Percentiles rank a stretch among this genome's conserved stretches.
phyloP scores from a whole-genome alignment of 1,284 basidiomycete species.

The Xerocomus amazonicus region DNA sequence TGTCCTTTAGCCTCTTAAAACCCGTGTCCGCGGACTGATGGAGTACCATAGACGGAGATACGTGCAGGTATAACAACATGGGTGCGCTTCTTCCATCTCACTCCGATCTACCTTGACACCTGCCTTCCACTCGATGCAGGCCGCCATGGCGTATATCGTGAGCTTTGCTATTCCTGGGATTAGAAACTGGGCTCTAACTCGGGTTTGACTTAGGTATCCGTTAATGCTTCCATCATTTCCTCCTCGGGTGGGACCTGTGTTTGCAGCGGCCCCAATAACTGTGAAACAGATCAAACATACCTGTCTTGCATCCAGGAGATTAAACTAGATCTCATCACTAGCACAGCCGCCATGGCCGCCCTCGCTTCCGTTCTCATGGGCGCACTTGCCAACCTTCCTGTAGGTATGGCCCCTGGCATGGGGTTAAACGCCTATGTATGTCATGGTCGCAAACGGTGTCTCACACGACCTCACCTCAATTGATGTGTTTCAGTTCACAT shows the following conservation, averaged over 20 bases:
- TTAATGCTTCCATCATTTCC: slow-evolving; percentile 77
- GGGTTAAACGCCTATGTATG: slow-evolving; percentile 82
- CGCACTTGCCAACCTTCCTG: slow-evolving; percentile 77
- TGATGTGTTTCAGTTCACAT: slow-evolving; percentile 61
- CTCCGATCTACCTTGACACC: slow-evolving; percentile 6
- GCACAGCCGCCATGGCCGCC: slow-evolving; percentile 75
- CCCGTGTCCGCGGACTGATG: slow-evolving; percentile 4
- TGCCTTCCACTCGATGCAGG: slow-evolving; percentile 33
- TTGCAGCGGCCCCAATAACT: slow-evolving; percentile 54
- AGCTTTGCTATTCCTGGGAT: slow-evolving; percentile 15
- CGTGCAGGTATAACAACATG: slow-evolving; percentile 82
- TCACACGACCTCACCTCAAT: background rate
- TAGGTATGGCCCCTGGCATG: slow-evolving; percentile 77
- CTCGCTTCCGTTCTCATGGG: slow-evolving; percentile 83
- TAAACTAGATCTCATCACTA: slow-evolving; percentile 70
- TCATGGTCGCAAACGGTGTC: slow-evolving; percentile 11
- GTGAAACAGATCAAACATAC: slow-evolving; percentile 59
- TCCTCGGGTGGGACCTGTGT: slow-evolving; percentile 81
- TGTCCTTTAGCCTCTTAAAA: slow-evolving; percentile 23
- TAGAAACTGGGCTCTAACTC: background rate
- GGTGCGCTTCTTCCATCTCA: slow-evolving; percentile 41
- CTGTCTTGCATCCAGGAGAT: slow-evolving; percentile 64
- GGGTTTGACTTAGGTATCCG: slow-evolving; percentile 58
- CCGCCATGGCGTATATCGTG: slow-evolving; percentile 69
- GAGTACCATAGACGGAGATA: slow-evolving; percentile 59